phyloP scores from a whole-genome alignment of 768 basidiomycete species.

The Porphyrellus cyaneotinctus region DNA sequence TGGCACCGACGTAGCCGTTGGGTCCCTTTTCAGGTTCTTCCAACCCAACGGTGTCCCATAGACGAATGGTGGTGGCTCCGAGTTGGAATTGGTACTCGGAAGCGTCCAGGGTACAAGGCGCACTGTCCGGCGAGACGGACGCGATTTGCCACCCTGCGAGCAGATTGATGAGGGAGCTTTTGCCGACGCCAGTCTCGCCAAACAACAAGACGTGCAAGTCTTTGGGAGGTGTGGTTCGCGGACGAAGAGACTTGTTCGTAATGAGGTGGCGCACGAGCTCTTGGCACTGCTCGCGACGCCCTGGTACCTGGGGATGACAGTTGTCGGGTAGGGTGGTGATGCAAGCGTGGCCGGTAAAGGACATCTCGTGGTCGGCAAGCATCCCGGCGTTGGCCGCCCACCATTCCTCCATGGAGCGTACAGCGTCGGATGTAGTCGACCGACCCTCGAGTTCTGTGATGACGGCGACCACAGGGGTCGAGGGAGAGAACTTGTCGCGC shows the following conservation, averaged over 20 bases:
- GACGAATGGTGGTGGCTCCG: slow-evolving; percentile 17
- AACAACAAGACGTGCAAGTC: slow-evolving; percentile 37
- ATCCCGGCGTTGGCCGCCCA: slow-evolving; percentile 30
- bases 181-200: slow-evolving; percentile 33
- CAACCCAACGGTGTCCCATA: slow-evolving; percentile 35
- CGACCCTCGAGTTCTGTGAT: slow-evolving; percentile 31
- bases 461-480: slow-evolving; percentile 25
- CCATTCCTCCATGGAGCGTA: slow-evolving; percentile 35
- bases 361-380: slow-evolving; percentile 29
- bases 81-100: slow-evolving; percentile 28
- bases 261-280: slow-evolving; percentile 19
- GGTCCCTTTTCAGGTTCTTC: slow-evolving; percentile 25
- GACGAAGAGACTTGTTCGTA: slow-evolving; percentile 10
- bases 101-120: slow-evolving; percentile 34
- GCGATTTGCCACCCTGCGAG: slow-evolving; percentile 27
- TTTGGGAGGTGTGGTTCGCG: slow-evolving; percentile 15
- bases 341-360: slow-evolving; percentile 35
- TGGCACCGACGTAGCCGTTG: slow-evolving; percentile 22
- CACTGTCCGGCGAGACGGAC: slow-evolving; percentile 19
- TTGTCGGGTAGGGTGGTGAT: slow-evolving; percentile 31
- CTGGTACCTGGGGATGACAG: slow-evolving; percentile 18
- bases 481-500: slow-evolving; percentile 12
- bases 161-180: slow-evolving; percentile 27
- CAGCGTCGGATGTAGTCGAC: slow-evolving; percentile 8
- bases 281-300: slow-evolving; percentile 20